Evolutionary conservation across 176 grass and related monocot genomes (phyloP), one percentile per base, ranked within the genome.

Genomic region (Eleusine indica): DNA sequence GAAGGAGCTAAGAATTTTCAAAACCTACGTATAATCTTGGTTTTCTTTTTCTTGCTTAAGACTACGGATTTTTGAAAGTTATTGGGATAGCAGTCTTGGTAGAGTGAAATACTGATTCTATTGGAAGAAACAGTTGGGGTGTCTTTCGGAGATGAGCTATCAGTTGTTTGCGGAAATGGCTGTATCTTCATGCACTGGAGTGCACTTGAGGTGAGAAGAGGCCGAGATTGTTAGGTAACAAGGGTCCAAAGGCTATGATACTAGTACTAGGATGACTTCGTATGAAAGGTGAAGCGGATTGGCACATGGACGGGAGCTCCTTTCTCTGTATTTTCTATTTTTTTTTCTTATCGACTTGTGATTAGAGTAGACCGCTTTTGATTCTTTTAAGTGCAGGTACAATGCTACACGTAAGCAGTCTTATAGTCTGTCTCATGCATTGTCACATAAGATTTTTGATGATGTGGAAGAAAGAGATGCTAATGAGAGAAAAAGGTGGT

Each of bases 231-330:
- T 80, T 73, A 79, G 76, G 76, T 80, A 46, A 73, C 30, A 37
- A 53, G 60, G 70, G 46, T 84, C 82, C 82, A 68, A 44, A 68
- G 21, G 47, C 73, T 84, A 84, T 67, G 71, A 76, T 84, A 35
- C 32, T 35, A 35, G 32, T 35, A 19, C 2, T 82, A 84, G 82
- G 18, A 9, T 68, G 56, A 51, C 62, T 84, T 74, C 68, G 70
- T 12, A 48, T 41, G 82, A 84, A 84, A 84, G 82, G 19, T 76
- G 71, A 66, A 42, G 62, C 28, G 35, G 32, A 54, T 42, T 84
- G 66, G 14, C 81, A 83, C 82, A 84, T 57, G 82, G 13, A 28
- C 5, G 42, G 47, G 18, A 7, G 11, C 18, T 15, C 37, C 56
- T 42, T 14, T 2, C 30, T 30, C 46, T 35, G 2, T 35, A 47